phyloP scores from a whole-genome alignment of 257 asterid genomes.

The Solanum gracilifrons region DNA sequence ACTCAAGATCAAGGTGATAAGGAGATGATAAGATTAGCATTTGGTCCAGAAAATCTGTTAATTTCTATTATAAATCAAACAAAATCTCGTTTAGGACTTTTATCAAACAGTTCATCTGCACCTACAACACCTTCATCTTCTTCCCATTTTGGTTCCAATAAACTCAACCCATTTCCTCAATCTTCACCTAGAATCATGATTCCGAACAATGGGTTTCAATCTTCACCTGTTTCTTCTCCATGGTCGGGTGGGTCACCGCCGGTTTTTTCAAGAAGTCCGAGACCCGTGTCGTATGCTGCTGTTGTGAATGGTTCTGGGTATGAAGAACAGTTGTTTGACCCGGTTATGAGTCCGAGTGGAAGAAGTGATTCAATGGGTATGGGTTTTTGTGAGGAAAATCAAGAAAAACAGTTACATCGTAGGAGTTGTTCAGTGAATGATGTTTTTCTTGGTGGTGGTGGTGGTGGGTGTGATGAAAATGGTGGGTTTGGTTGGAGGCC shows the following conservation, averaged over 20 bases:
- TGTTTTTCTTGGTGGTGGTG: constrained; percentile 31
- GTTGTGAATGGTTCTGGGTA: constrained; percentile 49
- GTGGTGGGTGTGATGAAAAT: constrained; percentile 28
- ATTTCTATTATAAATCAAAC: constrained; percentile 48
- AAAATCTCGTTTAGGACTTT: constrained; percentile 34
- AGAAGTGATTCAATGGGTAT: constrained; percentile 54
- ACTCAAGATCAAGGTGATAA: constrained; percentile 75
- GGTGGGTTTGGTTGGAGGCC: constrained; percentile 63
- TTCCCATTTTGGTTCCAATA: constrained; percentile 14
- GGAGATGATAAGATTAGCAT: constrained; percentile 78
- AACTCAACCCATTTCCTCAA: constrained; percentile 34
- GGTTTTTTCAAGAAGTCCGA: constrained; percentile 28
- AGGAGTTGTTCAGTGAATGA: constrained; percentile 74
- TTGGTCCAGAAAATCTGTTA: constrained; percentile 52
- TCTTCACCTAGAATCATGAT: constrained; percentile 39
- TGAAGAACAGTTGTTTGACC: constrained; percentile 25
- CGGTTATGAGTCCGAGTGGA: constrained; percentile 54
- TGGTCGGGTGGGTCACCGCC: constrained; percentile 29
- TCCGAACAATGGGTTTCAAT: constrained; percentile 47
- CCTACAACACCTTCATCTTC: constrained; percentile 28
- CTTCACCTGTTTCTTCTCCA: constrained; percentile 37
- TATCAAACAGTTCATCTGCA: constrained; percentile 23
- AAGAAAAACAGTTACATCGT: constrained; percentile 36
- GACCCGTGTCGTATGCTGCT: constrained; percentile 48
- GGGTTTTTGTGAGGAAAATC: constrained; percentile 14